Base-by-base conservation (phyloP, 176 grass and related monocot genomes). In the Avena eriantha region DNA sequence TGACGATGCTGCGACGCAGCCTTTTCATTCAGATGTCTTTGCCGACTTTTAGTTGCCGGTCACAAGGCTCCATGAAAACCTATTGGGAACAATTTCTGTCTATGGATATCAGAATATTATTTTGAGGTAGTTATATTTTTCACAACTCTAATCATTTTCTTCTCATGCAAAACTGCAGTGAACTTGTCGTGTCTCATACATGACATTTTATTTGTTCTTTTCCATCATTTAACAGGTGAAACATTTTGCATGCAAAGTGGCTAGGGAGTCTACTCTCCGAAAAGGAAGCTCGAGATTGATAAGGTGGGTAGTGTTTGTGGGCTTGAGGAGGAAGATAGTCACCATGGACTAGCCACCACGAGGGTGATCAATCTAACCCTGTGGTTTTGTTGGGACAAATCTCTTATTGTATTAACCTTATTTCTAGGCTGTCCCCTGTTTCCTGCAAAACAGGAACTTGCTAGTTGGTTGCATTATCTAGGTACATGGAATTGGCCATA, bases 11-110 rank as follows among this genome's bases (percentile, higher is more conserved):
- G 78, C 22, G 11, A 65, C 58, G 1, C 58, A 12, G 16, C 78
- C 78, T 31, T 80, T 80, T 80, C 78, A 80, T 65, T 80, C 78
- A 7, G 58, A 80, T 29, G 41, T 49, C 9, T 48, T 47, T 13
- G 39, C 23, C 1, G 16, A 80, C n/a, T 6, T 80, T 80, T 80
- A 65, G 59, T 13, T 80, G 58, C 58, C 7, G 5, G 58, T 7
- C 58, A 48, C 8, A 24, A 31, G 8, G 2, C 5, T 67, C 29
- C 15, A 17, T 31, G 34, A 17, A 33, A 33, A 8, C 29, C 15
- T 14, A 18, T 9, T 34, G 14, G 29, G 29, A 67, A 67, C 64
- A 17, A 67, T 6, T 34, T 67, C 34, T 34, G 15, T 34, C 64
- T 67, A 67, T 17, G 29, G 5, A 8, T 67, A 34, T 34, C 29